Base-by-base conservation (phyloP, 148 eudicot genomes). In the Rhododendron vialii region DNA sequence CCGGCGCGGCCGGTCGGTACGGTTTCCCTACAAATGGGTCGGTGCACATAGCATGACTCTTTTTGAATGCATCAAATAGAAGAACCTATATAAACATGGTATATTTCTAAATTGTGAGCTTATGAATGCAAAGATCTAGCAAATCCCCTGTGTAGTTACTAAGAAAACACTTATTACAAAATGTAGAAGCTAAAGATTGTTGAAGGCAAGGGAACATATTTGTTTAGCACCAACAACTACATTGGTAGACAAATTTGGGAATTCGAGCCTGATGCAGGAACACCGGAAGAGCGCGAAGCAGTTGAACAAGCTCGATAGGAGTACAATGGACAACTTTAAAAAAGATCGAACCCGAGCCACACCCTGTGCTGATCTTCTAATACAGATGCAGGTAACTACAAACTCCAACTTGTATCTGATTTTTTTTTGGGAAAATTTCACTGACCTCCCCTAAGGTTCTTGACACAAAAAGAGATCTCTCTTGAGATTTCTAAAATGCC, bases 161-260 rank as follows among this genome's bases (percentile, higher is more conserved):
- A 59, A 20, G 65, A 35, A 35, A 35, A 35, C 35, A 35, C 35
- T 35, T 35, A 1, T 35, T 35, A 35, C 10, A 59, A 59, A 59
- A 59, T 85, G 87, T 85, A 83, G 83, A 85, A 85, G 75, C 77
- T 85, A 1, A 85, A 85, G 82, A 7, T 85, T 36, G 87, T 77
- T 4, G 76, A 85, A 85, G 87, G 87, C 0, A 17, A 78, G 1
- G 87, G 87, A 7, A 83, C 87, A 41, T 85, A 45, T 36, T 30
- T 85, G 45, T 85, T 36, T 51, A 85, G 87, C 59, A 85, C 87
- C 76, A 78, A 85, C 61, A 85, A 78, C 4, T 85, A 57, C 26
- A 59, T 78, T 15, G 86, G 86, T 7, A 77, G 84, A 59, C 84
- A 82, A 36, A 59, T 59, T 57, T 82, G 84, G 84, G 84, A 82